Percentiles rank a stretch among this genome's conserved stretches.
Conservation (phyloP, 176 grass and related monocot genomes). For the Cymbopogon citratus region DNA sequence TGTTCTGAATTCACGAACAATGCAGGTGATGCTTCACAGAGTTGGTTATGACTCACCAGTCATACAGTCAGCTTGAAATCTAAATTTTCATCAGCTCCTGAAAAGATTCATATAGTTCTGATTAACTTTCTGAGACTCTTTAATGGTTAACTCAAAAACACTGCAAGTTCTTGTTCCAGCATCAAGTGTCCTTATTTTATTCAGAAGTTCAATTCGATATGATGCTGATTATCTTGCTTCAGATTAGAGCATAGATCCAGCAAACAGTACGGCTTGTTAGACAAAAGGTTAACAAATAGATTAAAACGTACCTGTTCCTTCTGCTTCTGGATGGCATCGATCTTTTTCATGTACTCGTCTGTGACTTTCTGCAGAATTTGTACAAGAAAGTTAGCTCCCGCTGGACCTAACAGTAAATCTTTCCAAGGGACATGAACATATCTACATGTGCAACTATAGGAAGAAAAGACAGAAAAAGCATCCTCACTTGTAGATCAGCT, state of each 20-base stretch:
- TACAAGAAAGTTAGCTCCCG: slow-evolving; percentile 19
- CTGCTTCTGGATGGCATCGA: slow-evolving; percentile 79
- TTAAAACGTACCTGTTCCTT: slow-evolving; percentile 75
- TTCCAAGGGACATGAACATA: not conserved
- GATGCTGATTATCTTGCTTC: not conserved
- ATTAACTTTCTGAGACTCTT: not conserved
- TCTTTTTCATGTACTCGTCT: slow-evolving; percentile 92
- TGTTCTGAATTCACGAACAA: not conserved
- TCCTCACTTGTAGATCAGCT: slow-evolving; percentile 78
- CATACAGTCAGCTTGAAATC: not conserved
- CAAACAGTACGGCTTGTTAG: not conserved
- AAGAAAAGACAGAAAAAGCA: not conserved
- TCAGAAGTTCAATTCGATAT: not conserved
- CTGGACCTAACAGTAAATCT: slow-evolving; percentile 18
- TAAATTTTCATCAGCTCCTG: slow-evolving; percentile 58
- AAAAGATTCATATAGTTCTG: not conserved
- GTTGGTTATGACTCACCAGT: not conserved
- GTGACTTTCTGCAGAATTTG: slow-evolving; percentile 79
- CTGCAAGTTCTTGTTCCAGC: not conserved
- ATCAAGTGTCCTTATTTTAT: not conserved
- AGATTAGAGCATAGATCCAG: not conserved
- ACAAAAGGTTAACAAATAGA: not conserved
- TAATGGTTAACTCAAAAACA: not conserved
- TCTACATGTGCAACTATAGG: not conserved
- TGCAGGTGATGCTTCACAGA: not conserved